These are phyloP conservation scores for Rhizopogon rudus DNA, from an alignment of 768 basidiomycete species.

Conservation along the genomic window DNA sequence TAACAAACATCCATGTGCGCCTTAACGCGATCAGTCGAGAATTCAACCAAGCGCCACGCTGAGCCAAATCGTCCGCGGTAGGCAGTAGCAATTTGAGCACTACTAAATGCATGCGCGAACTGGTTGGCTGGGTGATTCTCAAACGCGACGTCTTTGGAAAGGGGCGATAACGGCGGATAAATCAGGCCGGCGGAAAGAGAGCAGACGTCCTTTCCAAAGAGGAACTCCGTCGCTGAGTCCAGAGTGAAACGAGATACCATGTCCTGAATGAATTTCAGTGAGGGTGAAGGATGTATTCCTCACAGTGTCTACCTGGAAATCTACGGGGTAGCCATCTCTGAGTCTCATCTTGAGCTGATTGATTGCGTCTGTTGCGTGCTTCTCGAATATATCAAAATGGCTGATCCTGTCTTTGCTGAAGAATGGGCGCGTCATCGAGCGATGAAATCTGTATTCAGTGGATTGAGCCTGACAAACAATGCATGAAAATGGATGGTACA, in stretches of 20 bases:
- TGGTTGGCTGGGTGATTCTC: conserved; percentile 26
- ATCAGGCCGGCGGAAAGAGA: conserved; percentile 33
- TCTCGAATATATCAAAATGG: conserved; percentile 37
- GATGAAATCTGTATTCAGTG: conserved; percentile 29
- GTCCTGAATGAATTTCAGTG: conserved; percentile 20
- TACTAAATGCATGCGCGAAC: conserved; percentile 36
- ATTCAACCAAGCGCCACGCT: conserved; percentile 41
- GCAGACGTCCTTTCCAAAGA: conserved; percentile 40
- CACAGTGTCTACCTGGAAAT: conserved; percentile 30
- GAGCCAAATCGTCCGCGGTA: conserved; percentile 32
- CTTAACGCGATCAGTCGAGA: conserved; percentile 37
- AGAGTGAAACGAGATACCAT: conserved; percentile 43
- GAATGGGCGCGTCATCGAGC: conserved; percentile 38
- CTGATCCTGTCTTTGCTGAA: conserved; percentile 35
- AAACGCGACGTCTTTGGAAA: conserved; percentile 18
- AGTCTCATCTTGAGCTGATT: conserved; percentile 27
- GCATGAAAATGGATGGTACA: neutral
- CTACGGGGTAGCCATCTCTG: conserved; percentile 32
- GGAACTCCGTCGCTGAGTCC: conserved; percentile 54
- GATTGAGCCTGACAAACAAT: neutral
- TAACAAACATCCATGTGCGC: conserved; percentile 36
- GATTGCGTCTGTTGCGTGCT: conserved; percentile 29
- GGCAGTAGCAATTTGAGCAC: conserved; percentile 30
- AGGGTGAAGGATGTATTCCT: conserved; percentile 2
- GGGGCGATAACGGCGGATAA: conserved; percentile 22